Base-by-base conservation (phyloP, 371 early-diverging fungal genomes). In the Mucor irregularis region DNA sequence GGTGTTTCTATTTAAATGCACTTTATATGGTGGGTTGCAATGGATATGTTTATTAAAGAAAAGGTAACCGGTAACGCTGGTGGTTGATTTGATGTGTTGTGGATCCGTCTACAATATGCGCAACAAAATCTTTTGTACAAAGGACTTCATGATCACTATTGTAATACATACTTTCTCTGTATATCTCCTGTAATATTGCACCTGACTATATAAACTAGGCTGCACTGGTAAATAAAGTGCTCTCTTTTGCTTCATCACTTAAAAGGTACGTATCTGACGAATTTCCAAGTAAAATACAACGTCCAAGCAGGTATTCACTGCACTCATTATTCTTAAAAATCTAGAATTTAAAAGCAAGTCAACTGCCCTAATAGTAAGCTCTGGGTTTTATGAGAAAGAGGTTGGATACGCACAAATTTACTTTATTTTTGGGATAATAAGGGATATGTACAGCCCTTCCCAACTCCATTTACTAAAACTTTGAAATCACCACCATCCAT, bases 281-380 rank as follows among this genome's bases (percentile, higher is more conserved):
- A 61, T 26, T 73, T 68, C 79, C 79, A 78, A 28, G 69, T 16
- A 2, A 74, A 71, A 53, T 75, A 74, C 58, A 73, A 75, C 53
- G 69, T 58, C 79, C 76, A 78, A 8, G 74, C 70, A 49, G 73
- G 73, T 66, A 53, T 71, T 64, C 13, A 78, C 64, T 5, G 69
- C 61, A 4, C 62, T 60, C 28, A 78, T 47, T 30, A 62, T 61
- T 0, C 68, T 69, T 0, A 71, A 71, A 46, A 68, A 76, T 10
- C 64, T 49, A 16, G 59, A 51, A 37, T 70, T 66, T 34, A 72
- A 53, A 13, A 76, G 52, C 1, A 51, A 53, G n/a, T 61, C 44
- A 31, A 76, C 50, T 19, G 55, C 49, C 19, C 53, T 56, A 9
- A 76, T 58, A n/a, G n/a, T n/a, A n/a, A n/a, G n/a, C n/a, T n/a